Conservation (phyloP, 768 basidiomycete species). For the Piloderma croceum region DNA sequence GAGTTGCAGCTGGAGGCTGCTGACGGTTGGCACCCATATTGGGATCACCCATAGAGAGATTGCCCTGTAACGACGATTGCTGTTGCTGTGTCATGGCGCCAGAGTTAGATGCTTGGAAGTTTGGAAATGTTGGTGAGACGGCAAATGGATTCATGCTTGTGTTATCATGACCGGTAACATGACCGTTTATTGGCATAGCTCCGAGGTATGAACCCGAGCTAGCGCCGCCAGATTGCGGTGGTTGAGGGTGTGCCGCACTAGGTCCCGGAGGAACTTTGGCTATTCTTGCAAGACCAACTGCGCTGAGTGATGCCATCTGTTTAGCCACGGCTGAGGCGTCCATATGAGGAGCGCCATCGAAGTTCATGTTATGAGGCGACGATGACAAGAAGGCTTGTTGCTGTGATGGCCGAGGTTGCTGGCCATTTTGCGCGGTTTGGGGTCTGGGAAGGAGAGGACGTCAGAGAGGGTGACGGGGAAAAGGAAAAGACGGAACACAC, state of each 20-base stretch:
- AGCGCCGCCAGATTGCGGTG: conserved; percentile 46
- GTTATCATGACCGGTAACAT: conserved; percentile 41
- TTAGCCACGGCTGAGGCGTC: conserved; percentile 67
- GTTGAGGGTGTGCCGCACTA: no score
- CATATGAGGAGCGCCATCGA: conserved; percentile 39
- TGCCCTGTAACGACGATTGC: conserved; percentile 39
- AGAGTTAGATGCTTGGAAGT: conserved; percentile 41
- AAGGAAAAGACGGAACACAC: conserved; percentile 7
- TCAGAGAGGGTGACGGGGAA: not conserved
- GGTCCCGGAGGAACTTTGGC: conserved; percentile 43
- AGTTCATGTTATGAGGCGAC: conserved; percentile 21
- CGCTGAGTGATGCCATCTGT: conserved; percentile 75
- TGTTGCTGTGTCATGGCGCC: conserved; percentile 32
- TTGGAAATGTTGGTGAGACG: conserved; percentile 38
- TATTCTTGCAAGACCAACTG: conserved; percentile 55
- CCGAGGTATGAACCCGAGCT: conserved; percentile 66
- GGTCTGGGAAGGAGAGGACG: not conserved
- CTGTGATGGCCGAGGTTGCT: conserved; percentile 23
- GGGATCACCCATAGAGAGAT: conserved; percentile 37
- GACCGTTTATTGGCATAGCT: conserved; percentile 40
- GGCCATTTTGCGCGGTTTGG: conserved; percentile 5
- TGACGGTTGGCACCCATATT: conserved; percentile 34
- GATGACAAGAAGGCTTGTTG: conserved; percentile 28
- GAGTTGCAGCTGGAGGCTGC: conserved; percentile 27
- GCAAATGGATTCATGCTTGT: no score